A percentile compares a stretch with the other conserved stretches of the same genome.
phyloP scores from a whole-genome alignment of 805 yeast species.

The Kuraishia hungarica region DNA sequence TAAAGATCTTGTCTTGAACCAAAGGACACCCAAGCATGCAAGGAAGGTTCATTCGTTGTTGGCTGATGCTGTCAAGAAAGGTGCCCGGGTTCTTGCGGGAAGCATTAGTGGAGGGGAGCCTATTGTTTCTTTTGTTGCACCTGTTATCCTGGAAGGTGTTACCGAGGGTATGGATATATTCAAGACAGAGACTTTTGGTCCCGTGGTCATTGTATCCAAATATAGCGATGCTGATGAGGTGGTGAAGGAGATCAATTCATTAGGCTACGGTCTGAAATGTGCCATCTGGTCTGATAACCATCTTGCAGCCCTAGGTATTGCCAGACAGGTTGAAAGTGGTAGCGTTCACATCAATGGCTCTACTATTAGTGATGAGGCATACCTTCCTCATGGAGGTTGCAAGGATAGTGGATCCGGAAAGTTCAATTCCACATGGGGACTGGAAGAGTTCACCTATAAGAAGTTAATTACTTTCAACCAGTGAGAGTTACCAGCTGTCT shows the following conservation, averaged over 20 bases:
- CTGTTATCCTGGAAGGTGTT: conserved; percentile 26
- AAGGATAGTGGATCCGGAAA: conserved; percentile 33
- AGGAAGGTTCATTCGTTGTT: conserved; percentile 18
- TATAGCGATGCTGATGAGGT: conserved; percentile 14
- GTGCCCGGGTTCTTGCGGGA: conserved; percentile 26
- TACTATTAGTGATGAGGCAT: conserved; percentile 16
- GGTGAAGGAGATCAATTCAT: conserved; percentile 18
- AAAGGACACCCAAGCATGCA: conserved; percentile 21
- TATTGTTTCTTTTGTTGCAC: conserved; percentile 10
- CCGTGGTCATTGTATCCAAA: conserved; percentile 25
- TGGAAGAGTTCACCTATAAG: conserved; percentile 28
- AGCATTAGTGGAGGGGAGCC: neutral
- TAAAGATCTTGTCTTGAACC: conserved; percentile 12
- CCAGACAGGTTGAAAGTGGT: conserved; percentile 28
- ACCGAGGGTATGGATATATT: conserved; percentile 20
- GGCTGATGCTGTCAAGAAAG: conserved; percentile 27
- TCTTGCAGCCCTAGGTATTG: conserved; percentile 24
- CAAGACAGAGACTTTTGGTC: conserved; percentile 33
- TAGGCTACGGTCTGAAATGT: conserved; percentile 29
- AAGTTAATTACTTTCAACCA: conserved; percentile 24
- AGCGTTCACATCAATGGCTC: conserved; percentile 26
- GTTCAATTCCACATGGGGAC: conserved; percentile 36
- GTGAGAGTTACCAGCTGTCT: neutral
- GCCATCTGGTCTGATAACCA: conserved; percentile 32
- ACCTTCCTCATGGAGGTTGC: conserved; percentile 36